Conservation (phyloP, 2,329 filamentous ascomycete genomes). For the Lasiodiplodia sp. region DNA sequence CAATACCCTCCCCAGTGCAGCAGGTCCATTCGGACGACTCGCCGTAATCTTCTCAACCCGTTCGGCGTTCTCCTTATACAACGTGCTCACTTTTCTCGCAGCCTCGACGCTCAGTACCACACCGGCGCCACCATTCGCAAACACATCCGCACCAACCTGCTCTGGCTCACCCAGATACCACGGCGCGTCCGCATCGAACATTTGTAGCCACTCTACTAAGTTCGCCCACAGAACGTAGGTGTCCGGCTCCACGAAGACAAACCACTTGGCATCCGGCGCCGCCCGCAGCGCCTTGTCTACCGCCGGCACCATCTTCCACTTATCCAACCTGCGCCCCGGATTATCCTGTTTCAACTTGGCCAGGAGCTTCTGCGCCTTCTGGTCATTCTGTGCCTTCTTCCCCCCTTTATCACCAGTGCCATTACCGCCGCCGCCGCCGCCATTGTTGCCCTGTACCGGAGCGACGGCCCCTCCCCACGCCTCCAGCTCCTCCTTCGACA, state of each 20-base stretch:
- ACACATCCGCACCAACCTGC: conserved; percentile 58
- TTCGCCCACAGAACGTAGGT: conserved; percentile 64
- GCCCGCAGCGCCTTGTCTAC: conserved; percentile 45
- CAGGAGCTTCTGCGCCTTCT: neutral
- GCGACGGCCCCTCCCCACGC: neutral
- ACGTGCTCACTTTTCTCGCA: conserved; percentile 53
- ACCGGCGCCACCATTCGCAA: conserved; percentile 62
- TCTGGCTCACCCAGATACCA: conserved; percentile 63
- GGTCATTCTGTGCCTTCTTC: neutral
- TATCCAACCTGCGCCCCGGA: conserved; percentile 43
- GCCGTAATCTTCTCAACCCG: conserved; percentile 56
- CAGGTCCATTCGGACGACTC: conserved; percentile 59
- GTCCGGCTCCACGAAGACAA: conserved; percentile 66
- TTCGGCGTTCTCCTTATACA: conserved; percentile 51
- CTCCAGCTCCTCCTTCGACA: conserved; percentile 31
- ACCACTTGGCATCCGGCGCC: conserved; percentile 62
- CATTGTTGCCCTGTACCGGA: neutral
- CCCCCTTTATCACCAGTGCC: neutral
- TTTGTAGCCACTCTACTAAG: conserved; percentile 60
- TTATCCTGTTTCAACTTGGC: neutral
- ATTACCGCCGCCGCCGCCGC: neutral
- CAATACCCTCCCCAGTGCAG: conserved; percentile 58
- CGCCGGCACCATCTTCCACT: conserved; percentile 50
- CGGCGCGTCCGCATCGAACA: conserved; percentile 57
- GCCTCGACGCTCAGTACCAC: conserved; percentile 61